phyloP scores from a whole-genome alignment of 371 early-diverging fungal genomes.

The Actinomucor elegans region DNA sequence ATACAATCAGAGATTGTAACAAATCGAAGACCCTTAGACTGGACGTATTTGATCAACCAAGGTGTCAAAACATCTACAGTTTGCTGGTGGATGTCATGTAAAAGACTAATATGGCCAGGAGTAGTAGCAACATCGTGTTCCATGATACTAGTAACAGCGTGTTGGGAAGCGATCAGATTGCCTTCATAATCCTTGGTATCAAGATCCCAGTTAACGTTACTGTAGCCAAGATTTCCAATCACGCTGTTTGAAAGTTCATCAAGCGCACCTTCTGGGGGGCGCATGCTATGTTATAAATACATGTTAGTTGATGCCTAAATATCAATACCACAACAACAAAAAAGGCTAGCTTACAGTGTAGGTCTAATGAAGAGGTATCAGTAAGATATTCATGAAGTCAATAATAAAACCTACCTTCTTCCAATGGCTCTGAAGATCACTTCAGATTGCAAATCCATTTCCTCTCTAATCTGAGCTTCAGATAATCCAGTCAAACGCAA shows the following conservation, averaged over 20 bases:
- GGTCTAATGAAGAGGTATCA: too few species aligned
- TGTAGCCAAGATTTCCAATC: conserved; percentile 10
- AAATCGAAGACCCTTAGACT: conserved; percentile 25
- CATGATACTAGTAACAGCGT: conserved; percentile 4
- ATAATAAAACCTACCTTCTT: neutral
- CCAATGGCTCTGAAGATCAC: conserved; percentile 18
- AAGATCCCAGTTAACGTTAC: conserved; percentile 20
- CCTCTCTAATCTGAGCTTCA: conserved; percentile 1
- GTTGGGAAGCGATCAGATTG: neutral
- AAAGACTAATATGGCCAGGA: conserved; percentile 18
- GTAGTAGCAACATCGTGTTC: conserved; percentile 6
- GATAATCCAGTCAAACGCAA: conserved; percentile 1
- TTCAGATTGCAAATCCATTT: conserved; percentile 20
- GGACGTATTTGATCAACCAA: conserved; percentile 34
- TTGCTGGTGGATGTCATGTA: conserved; percentile 39
- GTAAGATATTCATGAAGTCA: too few species aligned
- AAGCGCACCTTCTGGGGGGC: conserved; percentile 20
- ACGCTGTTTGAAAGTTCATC: conserved; percentile 8
- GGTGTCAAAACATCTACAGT: conserved; percentile 37
- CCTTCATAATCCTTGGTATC: conserved; percentile 18
- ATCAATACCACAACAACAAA: neutral
- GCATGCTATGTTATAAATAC: conserved; percentile 3
- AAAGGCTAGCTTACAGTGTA: too few species aligned
- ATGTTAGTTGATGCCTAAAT: neutral
- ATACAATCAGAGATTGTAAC: conserved; percentile 31